Evolutionary conservation across 139 green algal species (phyloP).

Genomic region (Closterium sp.): DNA sequence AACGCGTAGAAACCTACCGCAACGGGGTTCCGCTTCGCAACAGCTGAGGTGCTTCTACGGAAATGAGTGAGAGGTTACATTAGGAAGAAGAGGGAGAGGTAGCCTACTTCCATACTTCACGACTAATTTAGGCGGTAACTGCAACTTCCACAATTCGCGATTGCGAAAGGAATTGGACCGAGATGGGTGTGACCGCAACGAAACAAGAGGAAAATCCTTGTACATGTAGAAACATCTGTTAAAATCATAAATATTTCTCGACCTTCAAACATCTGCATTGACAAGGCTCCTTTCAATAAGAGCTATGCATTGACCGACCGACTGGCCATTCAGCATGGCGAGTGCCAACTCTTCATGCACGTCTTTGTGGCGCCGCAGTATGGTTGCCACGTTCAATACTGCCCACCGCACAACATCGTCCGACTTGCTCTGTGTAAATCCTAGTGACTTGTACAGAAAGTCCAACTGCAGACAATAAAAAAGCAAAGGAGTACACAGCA

Average conservation of each 20-base stretch:
- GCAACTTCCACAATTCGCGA: slow-evolving; percentile 31
- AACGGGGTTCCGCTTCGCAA: neutral
- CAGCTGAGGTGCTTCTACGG: neutral
- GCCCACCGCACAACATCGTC: slow-evolving; percentile 87
- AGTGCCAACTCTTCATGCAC: slow-evolving; percentile 70
- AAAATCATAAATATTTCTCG: too few species aligned
- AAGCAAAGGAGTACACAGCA: neutral
- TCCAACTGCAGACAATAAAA: slow-evolving; percentile 75
- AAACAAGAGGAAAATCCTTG: too few species aligned
- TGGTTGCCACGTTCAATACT: slow-evolving; percentile 79
- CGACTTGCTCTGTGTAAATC: slow-evolving; percentile 84
- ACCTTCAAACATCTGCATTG: slow-evolving; percentile 33
- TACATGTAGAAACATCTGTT: too few species aligned
- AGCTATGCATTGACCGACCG: slow-evolving; percentile 74
- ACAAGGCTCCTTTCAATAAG: slow-evolving; percentile 73
- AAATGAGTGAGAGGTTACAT: slow-evolving; percentile 6
- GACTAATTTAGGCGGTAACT: too few species aligned
- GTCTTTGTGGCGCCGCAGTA: slow-evolving; percentile 75
- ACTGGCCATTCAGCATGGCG: slow-evolving; percentile 67
- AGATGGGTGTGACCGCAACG: too few species aligned
- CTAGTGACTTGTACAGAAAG: slow-evolving; percentile 66
- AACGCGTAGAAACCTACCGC: neutral
- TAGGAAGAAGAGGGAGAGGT: neutral
- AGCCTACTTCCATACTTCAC: too few species aligned
- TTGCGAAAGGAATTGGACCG: too few species aligned